phyloP scores from a whole-genome alignment of 2,329 filamentous ascomycete species.

The Curvularia verruculosa region DNA sequence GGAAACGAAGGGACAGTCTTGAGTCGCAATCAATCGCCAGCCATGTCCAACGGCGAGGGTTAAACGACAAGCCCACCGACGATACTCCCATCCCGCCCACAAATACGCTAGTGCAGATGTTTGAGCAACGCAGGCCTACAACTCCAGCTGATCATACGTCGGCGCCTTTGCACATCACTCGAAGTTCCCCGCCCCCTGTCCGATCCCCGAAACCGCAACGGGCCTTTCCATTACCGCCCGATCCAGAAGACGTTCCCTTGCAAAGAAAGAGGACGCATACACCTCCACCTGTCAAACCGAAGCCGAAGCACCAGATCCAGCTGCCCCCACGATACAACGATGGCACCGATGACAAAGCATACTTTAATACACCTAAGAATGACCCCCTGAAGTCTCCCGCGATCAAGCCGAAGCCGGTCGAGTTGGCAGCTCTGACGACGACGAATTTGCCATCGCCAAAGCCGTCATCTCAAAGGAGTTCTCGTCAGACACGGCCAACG shows the following conservation, averaged over 20 bases:
- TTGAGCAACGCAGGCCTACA: constrained; percentile 60
- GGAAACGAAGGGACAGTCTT: constrained; percentile 25
- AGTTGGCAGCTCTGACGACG: constrained; percentile 30
- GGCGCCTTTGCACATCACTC: constrained; percentile 27
- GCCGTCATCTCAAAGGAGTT: constrained; percentile 23
- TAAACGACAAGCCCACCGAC: constrained; percentile 53
- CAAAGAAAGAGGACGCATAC: constrained; percentile 29
- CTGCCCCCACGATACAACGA: constrained; percentile 24
- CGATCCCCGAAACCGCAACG: constrained; percentile 52
- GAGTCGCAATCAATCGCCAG: constrained; percentile 23
- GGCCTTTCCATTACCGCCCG: constrained; percentile 38
- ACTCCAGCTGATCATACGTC: constrained; percentile 24
- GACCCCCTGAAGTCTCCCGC: constrained; percentile 34
- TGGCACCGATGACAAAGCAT: constrained; percentile 18
- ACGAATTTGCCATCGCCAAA: constrained; percentile 24
- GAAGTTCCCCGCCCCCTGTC: constrained; percentile 42
- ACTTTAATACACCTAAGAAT: constrained; percentile 27
- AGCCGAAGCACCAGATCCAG: constrained; percentile 37
- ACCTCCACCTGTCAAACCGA: constrained; percentile 38
- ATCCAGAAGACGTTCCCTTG: constrained; percentile 27
- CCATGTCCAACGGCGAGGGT: constrained; percentile 8
- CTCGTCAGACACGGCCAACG: constrained; percentile 26
- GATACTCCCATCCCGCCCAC: constrained; percentile 67
- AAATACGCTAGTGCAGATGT: constrained; percentile 69
- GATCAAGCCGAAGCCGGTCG: constrained; percentile 34